phyloP scores from a whole-genome alignment of 2,329 filamentous ascomycete species.

The Cadophora gregata region DNA sequence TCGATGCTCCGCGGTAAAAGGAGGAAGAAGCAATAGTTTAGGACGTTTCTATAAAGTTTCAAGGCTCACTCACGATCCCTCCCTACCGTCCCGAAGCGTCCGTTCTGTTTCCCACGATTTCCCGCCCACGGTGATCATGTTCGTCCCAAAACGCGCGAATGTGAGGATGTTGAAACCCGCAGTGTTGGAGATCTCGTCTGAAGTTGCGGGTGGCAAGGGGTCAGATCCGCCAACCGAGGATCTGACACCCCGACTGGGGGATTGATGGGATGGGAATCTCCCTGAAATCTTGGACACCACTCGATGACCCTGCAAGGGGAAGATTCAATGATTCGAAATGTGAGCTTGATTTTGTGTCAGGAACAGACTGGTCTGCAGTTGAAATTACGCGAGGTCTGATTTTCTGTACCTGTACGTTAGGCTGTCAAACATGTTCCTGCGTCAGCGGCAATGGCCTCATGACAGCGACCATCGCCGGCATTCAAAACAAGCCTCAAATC shows the following conservation, averaged over 20 bases:
- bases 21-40: conserved; percentile 22
- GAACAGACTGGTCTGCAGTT: not conserved
- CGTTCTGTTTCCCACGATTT: conserved; percentile 3
- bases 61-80: conserved; percentile 21
- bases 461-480: not conserved
- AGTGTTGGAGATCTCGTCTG: conserved; percentile 30
- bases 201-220: conserved; percentile 34
- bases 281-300: not conserved
- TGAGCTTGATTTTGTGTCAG: conserved; percentile 6
- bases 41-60: conserved; percentile 34
- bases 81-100: conserved; percentile 9
- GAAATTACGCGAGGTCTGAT: conserved; percentile 2
- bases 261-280: conserved; percentile 5
- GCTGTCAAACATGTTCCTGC: not conserved
- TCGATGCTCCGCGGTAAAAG: conserved; percentile 27
- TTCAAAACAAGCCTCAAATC: not conserved
- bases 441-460: conserved; percentile 18
- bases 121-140: conserved; percentile 22
- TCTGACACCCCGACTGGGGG: conserved; percentile 17
- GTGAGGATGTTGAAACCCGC: conserved; percentile 32
- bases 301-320: not conserved
- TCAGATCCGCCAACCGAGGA: conserved; percentile 26
- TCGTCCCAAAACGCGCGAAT: conserved; percentile 25
- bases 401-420: conserved; percentile 1
- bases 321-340: not conserved